phyloP scores from a whole-genome alignment of 306 rosid genomes.

The Fagus crenata region DNA sequence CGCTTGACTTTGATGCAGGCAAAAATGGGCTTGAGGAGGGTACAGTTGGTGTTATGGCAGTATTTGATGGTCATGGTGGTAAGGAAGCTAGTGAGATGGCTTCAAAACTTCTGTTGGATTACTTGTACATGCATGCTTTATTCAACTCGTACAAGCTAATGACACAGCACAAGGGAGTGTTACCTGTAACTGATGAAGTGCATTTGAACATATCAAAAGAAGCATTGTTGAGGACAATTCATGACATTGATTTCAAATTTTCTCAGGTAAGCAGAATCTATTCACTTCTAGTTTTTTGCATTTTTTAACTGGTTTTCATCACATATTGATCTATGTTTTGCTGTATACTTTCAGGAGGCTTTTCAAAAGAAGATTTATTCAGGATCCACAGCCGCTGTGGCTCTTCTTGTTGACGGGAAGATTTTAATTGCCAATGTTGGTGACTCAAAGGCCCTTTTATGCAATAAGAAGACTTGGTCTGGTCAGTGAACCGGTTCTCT shows the following conservation, averaged over 20 bases:
- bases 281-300: not conserved
- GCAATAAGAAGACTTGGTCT: no score
- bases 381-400: constrained; percentile 11
- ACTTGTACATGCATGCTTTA: not conserved
- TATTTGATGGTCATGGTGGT: constrained; percentile 22
- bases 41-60: constrained; percentile 5
- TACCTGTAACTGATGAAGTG: not conserved
- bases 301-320: not conserved
- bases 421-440: not conserved
- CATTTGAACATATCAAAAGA: not conserved
- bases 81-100: constrained; percentile 19
- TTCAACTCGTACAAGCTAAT: not conserved
- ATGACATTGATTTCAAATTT: constrained; percentile 2
- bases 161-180: not conserved
- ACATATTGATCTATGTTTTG: not conserved
- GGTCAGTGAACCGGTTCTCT: no score
- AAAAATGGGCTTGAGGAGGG: constrained; percentile 1
- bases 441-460: no score
- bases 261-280: constrained; percentile 1
- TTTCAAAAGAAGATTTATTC: constrained; percentile 1
- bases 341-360: constrained; percentile 1
- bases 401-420: not conserved
- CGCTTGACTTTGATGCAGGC: not conserved
- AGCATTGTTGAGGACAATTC: not conserved
- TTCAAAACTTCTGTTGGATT: constrained; percentile 9